Conservation (phyloP, 2,329 filamentous ascomycete species). For the Aspergillus quadricinctus region DNA sequence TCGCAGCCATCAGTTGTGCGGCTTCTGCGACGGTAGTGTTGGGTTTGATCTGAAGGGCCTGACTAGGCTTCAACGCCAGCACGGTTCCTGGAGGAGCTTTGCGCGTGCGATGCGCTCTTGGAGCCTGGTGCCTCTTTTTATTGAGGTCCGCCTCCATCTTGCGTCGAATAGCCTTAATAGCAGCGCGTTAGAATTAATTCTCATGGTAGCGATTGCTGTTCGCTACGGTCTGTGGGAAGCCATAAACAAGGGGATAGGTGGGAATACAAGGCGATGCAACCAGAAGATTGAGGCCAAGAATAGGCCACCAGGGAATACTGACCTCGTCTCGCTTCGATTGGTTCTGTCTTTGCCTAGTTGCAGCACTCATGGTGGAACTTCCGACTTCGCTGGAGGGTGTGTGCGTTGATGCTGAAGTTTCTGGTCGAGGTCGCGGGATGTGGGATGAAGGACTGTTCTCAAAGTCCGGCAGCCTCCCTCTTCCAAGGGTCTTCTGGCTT, state of each 20-base stretch:
- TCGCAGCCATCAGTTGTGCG: slow-evolving; percentile 97
- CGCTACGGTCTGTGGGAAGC: neutral
- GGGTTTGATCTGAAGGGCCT: slow-evolving; percentile 95
- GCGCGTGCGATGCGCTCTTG: slow-evolving; percentile 75
- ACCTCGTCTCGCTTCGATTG: slow-evolving; percentile 99
- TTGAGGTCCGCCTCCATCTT: slow-evolving; percentile 97
- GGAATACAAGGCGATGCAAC: neutral
- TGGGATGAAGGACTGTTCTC: slow-evolving; percentile 51
- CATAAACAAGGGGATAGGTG: slow-evolving; percentile 14
- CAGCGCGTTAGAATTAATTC: neutral
- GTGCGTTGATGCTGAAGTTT: slow-evolving; percentile 35
- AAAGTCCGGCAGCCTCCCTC: slow-evolving; percentile 51
- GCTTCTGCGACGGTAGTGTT: slow-evolving; percentile 90
- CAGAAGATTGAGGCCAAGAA: neutral
- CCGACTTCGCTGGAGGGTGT: slow-evolving; percentile 49
- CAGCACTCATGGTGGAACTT: slow-evolving; percentile 72
- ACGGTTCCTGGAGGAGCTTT: slow-evolving; percentile 96
- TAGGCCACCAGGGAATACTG: neutral
- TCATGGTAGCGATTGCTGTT: neutral
- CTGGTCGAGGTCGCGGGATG: slow-evolving; percentile 60
- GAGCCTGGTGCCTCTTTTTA: slow-evolving; percentile 86
- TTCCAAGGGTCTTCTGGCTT: slow-evolving; percentile 47
- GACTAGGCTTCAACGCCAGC: slow-evolving; percentile 89
- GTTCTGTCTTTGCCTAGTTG: slow-evolving; percentile 85
- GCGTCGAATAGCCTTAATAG: slow-evolving; percentile 76